Base-by-base conservation (phyloP, 2,329 filamentous ascomycete genomes). In the Diaporthe caulivora region DNA sequence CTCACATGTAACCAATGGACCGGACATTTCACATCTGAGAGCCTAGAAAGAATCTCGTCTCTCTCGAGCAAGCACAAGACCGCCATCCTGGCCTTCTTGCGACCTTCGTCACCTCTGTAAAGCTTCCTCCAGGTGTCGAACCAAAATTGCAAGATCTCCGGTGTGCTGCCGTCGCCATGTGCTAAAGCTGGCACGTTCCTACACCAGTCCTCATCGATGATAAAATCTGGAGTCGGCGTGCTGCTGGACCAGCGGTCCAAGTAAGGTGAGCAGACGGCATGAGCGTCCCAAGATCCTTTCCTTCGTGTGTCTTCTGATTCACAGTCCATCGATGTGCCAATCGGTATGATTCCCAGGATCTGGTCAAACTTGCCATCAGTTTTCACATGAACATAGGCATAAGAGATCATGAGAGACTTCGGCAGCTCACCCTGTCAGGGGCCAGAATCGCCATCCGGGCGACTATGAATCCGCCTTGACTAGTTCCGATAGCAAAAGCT, bases 261-360 rank as follows among this genome's bases (percentile, higher is more conserved):
- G 74, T 87, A 87, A 5, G 84, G 81, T 1, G 77, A 75, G 13
- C 86, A 81, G 58, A 83, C 81, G 0, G 83, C 79, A 53, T 82
- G 81, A 40, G 84, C 84, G 72, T 89, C 84, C 87, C 87, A 89
- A 78, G 85, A 86, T 18, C 87, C 87, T 53, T 85, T 84, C n/a
- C 78, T 78, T 3, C 86, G 83, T 7, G 86, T 84, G 10, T 81
- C 81, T 2, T 82, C 77, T 6, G 87, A 87, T 80, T 89, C 87
- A 77, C 81, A 85, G 78, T 89, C 87, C 85, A 89, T 87, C 0
- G 86, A 88, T 3, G 86, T 88, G n/a, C 87, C 87, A 7, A 89
- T 80, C 3, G 83, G 82, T n/a, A 89, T 76, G 1, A 89, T 76
- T 18, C 87, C 87, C 18, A 83, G 78, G 42, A 89, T 86, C 85